A percentile compares a stretch with the other conserved stretches of the same genome.
phyloP scores from a whole-genome alignment of 78 protist genomes.

The Creolimax fragrantissima region DNA sequence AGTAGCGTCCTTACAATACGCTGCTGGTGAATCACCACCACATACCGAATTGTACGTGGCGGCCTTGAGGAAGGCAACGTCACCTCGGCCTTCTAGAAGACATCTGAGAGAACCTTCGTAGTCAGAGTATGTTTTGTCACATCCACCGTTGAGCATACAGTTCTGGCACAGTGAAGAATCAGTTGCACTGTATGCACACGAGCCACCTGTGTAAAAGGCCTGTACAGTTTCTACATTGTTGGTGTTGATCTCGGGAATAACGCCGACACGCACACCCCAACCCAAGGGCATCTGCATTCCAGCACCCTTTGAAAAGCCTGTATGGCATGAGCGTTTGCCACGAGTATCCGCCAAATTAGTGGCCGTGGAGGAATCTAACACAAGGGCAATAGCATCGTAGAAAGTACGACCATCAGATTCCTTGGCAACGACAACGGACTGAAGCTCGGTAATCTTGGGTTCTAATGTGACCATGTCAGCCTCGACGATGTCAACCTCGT shows the following conservation, averaged over 20 bases:
- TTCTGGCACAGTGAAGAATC: neutral
- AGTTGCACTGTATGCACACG: neutral
- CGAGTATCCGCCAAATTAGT: neutral
- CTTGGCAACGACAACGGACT: neutral
- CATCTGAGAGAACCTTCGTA: neutral
- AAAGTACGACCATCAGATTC: neutral
- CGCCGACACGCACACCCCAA: neutral
- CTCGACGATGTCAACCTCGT: neutral
- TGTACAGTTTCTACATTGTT: neutral
- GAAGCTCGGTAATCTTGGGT: neutral
- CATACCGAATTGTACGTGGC: neutral
- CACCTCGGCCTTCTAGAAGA: neutral
- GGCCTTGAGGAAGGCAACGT: neutral
- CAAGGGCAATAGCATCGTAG: neutral
- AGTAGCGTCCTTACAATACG: neutral
- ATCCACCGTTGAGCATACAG: neutral
- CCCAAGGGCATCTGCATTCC: slow-evolving; percentile 31
- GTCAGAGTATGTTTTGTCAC: neutral
- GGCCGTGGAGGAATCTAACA: neutral
- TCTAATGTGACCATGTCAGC: neutral
- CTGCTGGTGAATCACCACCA: neutral
- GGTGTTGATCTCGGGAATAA: neutral
- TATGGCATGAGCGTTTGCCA: slow-evolving; percentile 21
- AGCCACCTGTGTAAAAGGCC: neutral
- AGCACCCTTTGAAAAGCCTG: slow-evolving; percentile 7